Conservation (phyloP, 148 eudicot species). For the Chenopodium album region DNA sequence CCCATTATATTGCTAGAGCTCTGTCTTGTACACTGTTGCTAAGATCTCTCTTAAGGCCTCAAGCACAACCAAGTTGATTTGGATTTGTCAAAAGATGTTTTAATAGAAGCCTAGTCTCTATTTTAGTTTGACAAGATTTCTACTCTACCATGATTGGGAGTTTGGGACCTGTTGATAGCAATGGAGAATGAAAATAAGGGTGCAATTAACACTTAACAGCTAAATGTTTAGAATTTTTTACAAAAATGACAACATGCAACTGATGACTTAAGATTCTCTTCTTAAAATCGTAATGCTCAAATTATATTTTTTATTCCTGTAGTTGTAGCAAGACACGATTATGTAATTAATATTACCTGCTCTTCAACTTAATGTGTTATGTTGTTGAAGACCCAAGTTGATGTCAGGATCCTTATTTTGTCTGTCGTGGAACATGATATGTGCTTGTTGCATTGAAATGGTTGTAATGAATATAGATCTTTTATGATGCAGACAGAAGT, state of each 20-base stretch:
- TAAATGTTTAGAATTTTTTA: too few species aligned
- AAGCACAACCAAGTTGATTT: background rate
- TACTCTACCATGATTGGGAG: background rate
- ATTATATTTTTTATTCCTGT: background rate
- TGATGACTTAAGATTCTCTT: background rate
- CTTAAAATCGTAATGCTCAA: background rate
- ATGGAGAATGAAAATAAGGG: background rate
- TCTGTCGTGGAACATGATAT: background rate
- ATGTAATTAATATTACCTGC: background rate
- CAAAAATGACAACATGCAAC: too few species aligned
- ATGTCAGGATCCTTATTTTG: background rate
- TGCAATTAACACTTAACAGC: background rate
- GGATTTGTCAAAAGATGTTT: background rate
- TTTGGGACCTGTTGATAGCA: background rate
- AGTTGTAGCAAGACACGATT: background rate
- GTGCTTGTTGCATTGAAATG: background rate
- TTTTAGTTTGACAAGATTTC: background rate
- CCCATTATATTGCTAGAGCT: background rate
- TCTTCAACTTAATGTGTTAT: background rate
- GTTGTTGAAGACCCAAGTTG: background rate
- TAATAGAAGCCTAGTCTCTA: background rate
- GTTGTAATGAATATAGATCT: slow-evolving; percentile 11
- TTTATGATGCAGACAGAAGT: slow-evolving; percentile 69
- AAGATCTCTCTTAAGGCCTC: background rate
- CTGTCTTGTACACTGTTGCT: background rate